phyloP scores from a whole-genome alignment of 202 grass and related monocot genomes.

The Saccharum hybrid region DNA sequence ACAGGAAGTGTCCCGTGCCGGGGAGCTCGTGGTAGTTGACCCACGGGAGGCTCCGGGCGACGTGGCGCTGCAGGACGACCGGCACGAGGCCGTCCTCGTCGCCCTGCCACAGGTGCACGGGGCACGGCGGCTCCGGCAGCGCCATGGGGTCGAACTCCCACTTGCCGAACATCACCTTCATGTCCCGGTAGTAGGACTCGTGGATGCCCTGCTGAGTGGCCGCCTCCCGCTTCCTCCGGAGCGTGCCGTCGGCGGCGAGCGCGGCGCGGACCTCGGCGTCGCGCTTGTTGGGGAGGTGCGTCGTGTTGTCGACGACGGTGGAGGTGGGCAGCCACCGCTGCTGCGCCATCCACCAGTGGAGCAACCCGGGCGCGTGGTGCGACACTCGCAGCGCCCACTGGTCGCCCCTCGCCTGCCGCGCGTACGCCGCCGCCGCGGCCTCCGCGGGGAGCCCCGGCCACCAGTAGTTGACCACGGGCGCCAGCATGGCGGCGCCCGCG shows the following conservation, averaged over 20 bases:
- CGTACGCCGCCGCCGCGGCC: constrained; percentile 54
- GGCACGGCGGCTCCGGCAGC: constrained; percentile 63
- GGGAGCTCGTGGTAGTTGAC: constrained; percentile 77
- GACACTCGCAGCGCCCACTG: constrained; percentile 69
- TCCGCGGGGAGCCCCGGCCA: constrained; percentile 67
- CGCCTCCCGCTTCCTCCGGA: constrained; percentile 53
- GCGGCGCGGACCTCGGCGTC: constrained; percentile 55
- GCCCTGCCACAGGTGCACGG: constrained; percentile 83
- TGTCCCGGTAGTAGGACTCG: constrained; percentile 84
- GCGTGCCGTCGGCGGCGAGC: constrained; percentile 51
- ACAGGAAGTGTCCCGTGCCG: constrained; percentile 71
- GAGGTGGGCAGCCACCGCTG: constrained; percentile 80
- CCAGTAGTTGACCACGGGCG: constrained; percentile 92
- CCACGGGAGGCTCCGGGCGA: constrained; percentile 67
- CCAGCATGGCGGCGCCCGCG: constrained; percentile 58
- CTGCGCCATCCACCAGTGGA: constrained; percentile 93
- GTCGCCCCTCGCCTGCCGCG: constrained; percentile 63
- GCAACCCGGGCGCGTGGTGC: constrained; percentile 80
- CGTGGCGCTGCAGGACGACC: constrained; percentile 70
- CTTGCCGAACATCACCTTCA: constrained; percentile 86
- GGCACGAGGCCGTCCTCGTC: constrained; percentile 93
- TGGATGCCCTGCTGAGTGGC: constrained; percentile 89
- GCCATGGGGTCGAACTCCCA: constrained; percentile 92
- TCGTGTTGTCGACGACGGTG: constrained; percentile 68
- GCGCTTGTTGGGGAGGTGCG: constrained; percentile 59